Evolutionary conservation across 1,284 basidiomycete species (phyloP), one percentile per base, ranked within the genome.

Genomic region (Schizopora paradoxa): DNA sequence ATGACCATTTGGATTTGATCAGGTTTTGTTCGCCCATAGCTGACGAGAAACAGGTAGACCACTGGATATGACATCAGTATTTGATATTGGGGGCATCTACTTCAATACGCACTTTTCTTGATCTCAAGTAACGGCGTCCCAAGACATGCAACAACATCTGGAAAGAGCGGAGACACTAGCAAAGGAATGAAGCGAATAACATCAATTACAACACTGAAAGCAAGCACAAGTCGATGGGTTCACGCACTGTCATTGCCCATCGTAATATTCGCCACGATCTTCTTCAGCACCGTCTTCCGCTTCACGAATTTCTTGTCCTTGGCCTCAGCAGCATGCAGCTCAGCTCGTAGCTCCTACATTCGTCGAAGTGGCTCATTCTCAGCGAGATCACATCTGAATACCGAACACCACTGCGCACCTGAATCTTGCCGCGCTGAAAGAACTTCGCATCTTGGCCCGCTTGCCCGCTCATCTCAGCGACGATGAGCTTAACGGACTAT

Each of bases 231-330:
- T 27, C 14, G 27, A 16, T 19, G 40, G 13, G 57, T 61, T 54
- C 66, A 80, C 83, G 65, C 65, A 87, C 91, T 90, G 64, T 94
- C 91, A 60, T 92, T 93, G 47, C 92, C 92, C 84, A 94, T 94
- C 1, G 92, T 96, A 63, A 94, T 94, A 64, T 91, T 93, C 40
- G 91, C 89, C 16, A 95, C 91, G 55, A 97, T 86, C 73, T 94
- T 94, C 77, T 97, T 97, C 59, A 97, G 68, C 18, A 89, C 87
- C 0, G 78, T 91, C 76, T 92, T 95, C 56, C 91, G 79, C 67
- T 91, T 91, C 54, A 79, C 69, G 55, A 79, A 96, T 58, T 92
- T 93, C 76, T 96, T 97, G 75, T 97, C 93, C 67, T 92, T 92
- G 52, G 83, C 74, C 61, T 91, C 88, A 5, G 91, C 85, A 46